Evolutionary conservation across 2,329 filamentous ascomycete genomes (phyloP), one percentile per base, ranked within the genome.

Genomic region (Aspergillus tubingensis): DNA sequence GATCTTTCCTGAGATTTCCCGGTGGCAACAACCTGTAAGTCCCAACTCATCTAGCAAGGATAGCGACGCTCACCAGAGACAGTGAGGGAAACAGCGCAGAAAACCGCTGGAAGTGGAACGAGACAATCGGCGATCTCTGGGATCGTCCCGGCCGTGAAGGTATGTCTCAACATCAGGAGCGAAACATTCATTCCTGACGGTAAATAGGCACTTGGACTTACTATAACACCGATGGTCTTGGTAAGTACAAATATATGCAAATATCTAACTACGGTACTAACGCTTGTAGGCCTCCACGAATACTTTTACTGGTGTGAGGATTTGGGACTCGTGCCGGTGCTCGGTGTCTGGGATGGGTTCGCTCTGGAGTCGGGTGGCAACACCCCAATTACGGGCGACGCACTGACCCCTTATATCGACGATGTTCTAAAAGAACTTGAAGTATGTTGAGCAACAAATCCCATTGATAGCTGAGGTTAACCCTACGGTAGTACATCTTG

Each of bases 1-100:
- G 82, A 0, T 82, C 80, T 47, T 83, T 88, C 65, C 79, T 90
- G 52, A 82, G 88, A 43, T 83, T 88, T 61, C 87, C 87, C 0
- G 88, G 88, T 7, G 87, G 86, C 23, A 87, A 87, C 70, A 87
- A 86, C 77, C 74, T 88, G 71, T 74, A 69, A 59, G 74, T 68
- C 15, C 36, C 4, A 32, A 5, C 3, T n/a, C 43, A 44, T 19
- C 30, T 27, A 13, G 8, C 57, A 8, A 17, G 66, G 5, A 19
- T 7, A 13, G 62, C 54, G 54, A 25, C 11, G 21, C 44, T 58
- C 13, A 59, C 54, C 30, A 52, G 11, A 8, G 27, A 2, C 17
- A 68, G 66, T 11, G 68, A 69, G 62, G 69, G 67, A 25, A 57
- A 67, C 36, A 61, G 38, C 55, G 43, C 69, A 62, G 57, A 65